Evolutionary conservation across 768 basidiomycete species (phyloP), one percentile per base, ranked within the genome.

Genomic region (Cantharellus anzutake): DNA sequence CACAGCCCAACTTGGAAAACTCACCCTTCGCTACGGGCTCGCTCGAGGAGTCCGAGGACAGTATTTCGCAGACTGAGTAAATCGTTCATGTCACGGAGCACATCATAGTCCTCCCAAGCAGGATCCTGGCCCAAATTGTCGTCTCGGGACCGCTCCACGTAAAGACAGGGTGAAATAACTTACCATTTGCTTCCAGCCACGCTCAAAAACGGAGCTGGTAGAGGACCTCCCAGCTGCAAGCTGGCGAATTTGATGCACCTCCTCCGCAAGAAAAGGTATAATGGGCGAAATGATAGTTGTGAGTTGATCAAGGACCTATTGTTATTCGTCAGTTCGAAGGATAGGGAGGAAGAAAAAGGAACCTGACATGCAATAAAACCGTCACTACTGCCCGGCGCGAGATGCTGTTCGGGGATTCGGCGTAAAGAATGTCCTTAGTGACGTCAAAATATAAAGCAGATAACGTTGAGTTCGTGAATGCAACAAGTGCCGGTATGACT

Each of bases 371-470:
- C 61, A 81, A 76, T 7, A 96, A 73, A 2, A 86, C 84, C 3
- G 83, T 80, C 4, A 91, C 68, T 11, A 86, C 76, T 0, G 78
- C 78, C 56, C 79, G 74, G 11, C 94, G 80, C 48, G 80, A 74
- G 2, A 69, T 64, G 61, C 78, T 77, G 29, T 74, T 65, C 2
- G 70, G 59, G 4, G 71, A 67, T 65, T 86, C 76, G 41, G 88
- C 86, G 66, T 99, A 97, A 5, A 99, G 71, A 51, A 78, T 77
- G 69, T 98, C 94, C 69, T 96, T 96, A 41, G 81, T 86, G 56
- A 87, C 81, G 66, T 93, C 91, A 63, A 97, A 88, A 70, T 97
- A 98, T 40, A 94, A 72, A 0, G 90, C 83, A 0, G 94, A 97
- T 29, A 97, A 75, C 0, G 85, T 87, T 61, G 81, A 76, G 65